Base-by-base conservation (phyloP, 192 early-diverging fungal species). In the Chytriomyces hyalinus region DNA sequence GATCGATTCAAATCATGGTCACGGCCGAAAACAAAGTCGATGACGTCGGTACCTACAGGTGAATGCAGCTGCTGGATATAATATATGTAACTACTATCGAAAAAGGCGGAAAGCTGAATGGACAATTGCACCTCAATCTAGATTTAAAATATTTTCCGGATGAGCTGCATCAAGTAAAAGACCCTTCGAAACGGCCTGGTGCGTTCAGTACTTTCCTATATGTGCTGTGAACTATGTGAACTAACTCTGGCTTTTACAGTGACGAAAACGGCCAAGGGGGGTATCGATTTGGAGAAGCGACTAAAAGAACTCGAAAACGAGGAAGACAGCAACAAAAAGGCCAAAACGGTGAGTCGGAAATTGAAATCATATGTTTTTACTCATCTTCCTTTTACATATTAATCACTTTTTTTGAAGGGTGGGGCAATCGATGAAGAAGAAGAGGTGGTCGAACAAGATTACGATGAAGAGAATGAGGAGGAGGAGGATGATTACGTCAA, bases 101-200 rank as follows among this genome's bases (percentile, higher is more conserved):
- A 68, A 36, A 36, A 36, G 4, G 4, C 36, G 36, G 36, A 36
- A 36, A 36, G 36, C 36, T 36, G 36, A 36, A 3, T 36, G 3
- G 36, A 36, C 24, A 26, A 26, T 26, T 26, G 24, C 24, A 26
- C n/a, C 15, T 26, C 53, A 26, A 0, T 17, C 61, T 66, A 36
- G 76, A 77, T 60, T 46, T 77, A 7, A 70, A 60, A 49, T 77
- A 61, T 62, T 77, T 77, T 60, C 76, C 76, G 6, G 66, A 67
- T 36, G 76, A 77, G 50, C 67, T 77, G 53, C 66, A 68, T 22
- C 76, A 70, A 67, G 76, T 77, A 17, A 77, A 77, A 77, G 76
- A 77, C 49, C 66, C 76, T 11, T 45, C 22, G 15, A 77, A 77
- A 62, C 49, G 60, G 50, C 24, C 67, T 8, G 15, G 76, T 77